These are phyloP conservation scores for Berberis vulgaris DNA, from an alignment of 164 flowering plant species.

Conservation along the genomic window DNA sequence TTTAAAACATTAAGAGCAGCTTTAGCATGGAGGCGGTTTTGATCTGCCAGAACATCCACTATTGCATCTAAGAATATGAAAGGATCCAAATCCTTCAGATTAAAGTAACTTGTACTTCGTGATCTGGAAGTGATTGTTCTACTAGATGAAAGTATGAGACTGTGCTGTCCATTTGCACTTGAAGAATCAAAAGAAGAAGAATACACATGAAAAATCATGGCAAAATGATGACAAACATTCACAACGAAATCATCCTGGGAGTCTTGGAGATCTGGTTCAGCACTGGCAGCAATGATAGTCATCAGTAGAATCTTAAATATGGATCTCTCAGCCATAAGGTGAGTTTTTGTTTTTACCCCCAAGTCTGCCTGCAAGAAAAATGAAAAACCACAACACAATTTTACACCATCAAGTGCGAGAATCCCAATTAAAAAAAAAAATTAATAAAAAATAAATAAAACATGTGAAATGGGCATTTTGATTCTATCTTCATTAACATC, in stretches of 20 bases:
- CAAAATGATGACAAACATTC: slow-evolving; percentile 91
- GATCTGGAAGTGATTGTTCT: slow-evolving; percentile 29
- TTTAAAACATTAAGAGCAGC: slow-evolving; percentile 83
- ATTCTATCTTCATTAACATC: too few relatives aligned
- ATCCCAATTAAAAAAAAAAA: too few relatives aligned
- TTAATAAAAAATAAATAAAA: too few relatives aligned
- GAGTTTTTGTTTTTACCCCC: slow-evolving; percentile 98
- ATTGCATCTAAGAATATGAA: slow-evolving; percentile 89
- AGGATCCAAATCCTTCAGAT: slow-evolving; percentile 89
- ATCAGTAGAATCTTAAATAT: slow-evolving; percentile 83
- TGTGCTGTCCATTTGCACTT: slow-evolving; percentile 29
- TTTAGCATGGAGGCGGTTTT: slow-evolving; percentile 83
- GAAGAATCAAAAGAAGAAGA: slow-evolving; percentile 18
- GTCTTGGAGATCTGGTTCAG: slow-evolving; percentile 75
- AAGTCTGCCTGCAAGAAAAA: slow-evolving; percentile 64
- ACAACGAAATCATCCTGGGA: slow-evolving; percentile 73
- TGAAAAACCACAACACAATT: neutral
- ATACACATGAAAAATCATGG: slow-evolving; percentile 79
- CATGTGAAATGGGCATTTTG: too few relatives aligned
- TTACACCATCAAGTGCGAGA: neutral
- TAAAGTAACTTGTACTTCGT: slow-evolving; percentile 34
- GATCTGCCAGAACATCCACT: slow-evolving; percentile 89
- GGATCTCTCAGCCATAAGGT: slow-evolving; percentile 95
- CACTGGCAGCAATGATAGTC: slow-evolving; percentile 80
- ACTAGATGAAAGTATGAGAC: slow-evolving; percentile 41